Evolutionary conservation across 179 eudicot genomes (phyloP), one percentile per base, ranked within the genome.

Genomic region (Silene vulgaris): DNA sequence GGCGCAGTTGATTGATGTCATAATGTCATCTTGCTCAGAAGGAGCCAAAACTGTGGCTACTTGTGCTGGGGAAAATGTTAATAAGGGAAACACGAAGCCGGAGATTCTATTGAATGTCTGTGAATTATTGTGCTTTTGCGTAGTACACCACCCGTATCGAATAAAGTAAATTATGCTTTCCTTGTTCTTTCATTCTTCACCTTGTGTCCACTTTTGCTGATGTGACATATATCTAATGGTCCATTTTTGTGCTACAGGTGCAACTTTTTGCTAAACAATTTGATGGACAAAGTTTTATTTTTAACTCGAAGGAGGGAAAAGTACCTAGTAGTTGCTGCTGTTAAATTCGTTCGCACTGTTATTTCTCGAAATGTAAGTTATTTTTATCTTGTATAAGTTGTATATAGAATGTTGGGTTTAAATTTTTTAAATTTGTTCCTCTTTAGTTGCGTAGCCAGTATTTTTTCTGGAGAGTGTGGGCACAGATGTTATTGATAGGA

Each of bases 81-180:
- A 63, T 37, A 75, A 73, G 67, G 81, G 79, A 65, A 50, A 71
- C 43, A 82, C 83, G 56, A 96, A 89, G 85, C 96, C 99, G 45
- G 99, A 96, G 78, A 93, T 96, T 83, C 84, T 96, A 28, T 74
- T 88, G 74, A 96, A 84, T 87, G 86, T 91, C 50, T 86, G 89
- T 78, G 99, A 96, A 75, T 83, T 96, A 20, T 79, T 96, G 75
- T 88, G 96, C 84, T 96, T 93, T 82, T 96, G 99, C 63, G 94
- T 96, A 61, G 65, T 87, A 85, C 97, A 93, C 82, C 99, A 96
- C 85, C 91, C 91, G 0, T 84, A 81, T 75, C 89, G 91, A 78
- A 91, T 96, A 86, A 96, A 91, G 99, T 91, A 96, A 84, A 37
- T 20, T 60, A 69, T 72, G 54, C 13, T 43, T 35, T 35, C 63